Evolutionary conservation across 495 filamentous ascomycete genomes (phyloP), one percentile per base, ranked within the genome.

Genomic region (Neurospora pannonica): DNA sequence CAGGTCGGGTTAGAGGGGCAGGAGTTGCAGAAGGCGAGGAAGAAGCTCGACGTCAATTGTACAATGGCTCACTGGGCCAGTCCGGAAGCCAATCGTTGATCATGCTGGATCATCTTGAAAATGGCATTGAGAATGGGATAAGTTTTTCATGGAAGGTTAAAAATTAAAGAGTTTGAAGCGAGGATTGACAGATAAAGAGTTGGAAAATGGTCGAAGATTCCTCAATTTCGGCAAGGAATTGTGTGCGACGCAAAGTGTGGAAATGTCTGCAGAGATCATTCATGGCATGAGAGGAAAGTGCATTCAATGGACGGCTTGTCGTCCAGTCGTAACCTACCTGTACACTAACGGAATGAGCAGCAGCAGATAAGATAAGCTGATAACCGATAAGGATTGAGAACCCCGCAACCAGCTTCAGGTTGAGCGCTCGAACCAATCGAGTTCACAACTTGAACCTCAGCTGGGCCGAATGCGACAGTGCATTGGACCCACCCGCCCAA

Each of bases 401-500:
- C 54, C 54, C 54, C 54, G 54, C 54, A 13, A n/a, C n/a, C n/a
- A 9, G 24, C 24, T 31, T 2, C 46, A 28, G 17, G 13, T 24
- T 62, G 24, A 31, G 13, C 48, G 54, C 54, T 62, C 28, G 15
- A 24, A 31, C 54, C 54, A 62, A 17, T 31, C 31, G 54, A 24
- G 17, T 31, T 62, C 54, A 24, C 54, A 8, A 17, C 11, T 31
- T 24, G n/a, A 11, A 31, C 48, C 48, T 60, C 48, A 62, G 48
- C 48, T 62, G 54, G 54, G 54, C 28, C 54, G 54, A 67, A 34
- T 67, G 54, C 15, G 54, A 67, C 28, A 34, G 34, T 67, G 28
- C 54, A 34, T 6, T 67, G 54, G 54, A 67, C 54, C 54, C 54
- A 67, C 54, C 54, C 28, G 39, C 72, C 36, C 75, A 76, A 76